Percentiles rank a stretch among this genome's conserved stretches.
Evolutionary conservation across 768 basidiomycete species (phyloP).

Genomic region (Russula foetens): DNA sequence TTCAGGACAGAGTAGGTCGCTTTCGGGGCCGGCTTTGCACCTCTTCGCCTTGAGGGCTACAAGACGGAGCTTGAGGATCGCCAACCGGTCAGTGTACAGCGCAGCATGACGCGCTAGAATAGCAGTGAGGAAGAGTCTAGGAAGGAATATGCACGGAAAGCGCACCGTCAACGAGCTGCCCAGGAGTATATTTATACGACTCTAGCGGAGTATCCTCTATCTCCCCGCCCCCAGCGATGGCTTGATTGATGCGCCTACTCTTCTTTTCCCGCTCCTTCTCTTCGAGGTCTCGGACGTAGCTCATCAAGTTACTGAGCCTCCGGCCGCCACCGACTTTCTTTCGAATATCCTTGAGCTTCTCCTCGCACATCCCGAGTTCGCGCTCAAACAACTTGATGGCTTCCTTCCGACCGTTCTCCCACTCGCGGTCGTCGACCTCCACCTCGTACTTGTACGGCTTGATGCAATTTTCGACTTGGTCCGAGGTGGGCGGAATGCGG

Average conservation of each 20-base stretch:
- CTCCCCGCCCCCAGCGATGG: slow-evolving; percentile 28
- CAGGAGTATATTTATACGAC: slow-evolving; percentile 86
- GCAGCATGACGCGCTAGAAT: slow-evolving; percentile 81
- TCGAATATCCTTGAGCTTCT: slow-evolving; percentile 77
- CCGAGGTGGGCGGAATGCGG: slow-evolving; percentile 87
- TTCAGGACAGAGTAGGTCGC: slow-evolving; percentile 88
- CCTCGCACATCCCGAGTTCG: slow-evolving; percentile 79
- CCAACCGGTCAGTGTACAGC: slow-evolving; percentile 74
- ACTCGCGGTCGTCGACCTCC: slow-evolving; percentile 88
- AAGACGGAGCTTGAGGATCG: slow-evolving; percentile 78
- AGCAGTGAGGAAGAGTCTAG: background rate
- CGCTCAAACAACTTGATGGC: slow-evolving; percentile 76
- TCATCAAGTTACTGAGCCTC: slow-evolving; percentile 65
- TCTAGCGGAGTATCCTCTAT: slow-evolving; percentile 33
- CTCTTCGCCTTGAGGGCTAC: slow-evolving; percentile 82
- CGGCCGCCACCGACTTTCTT: slow-evolving; percentile 84
- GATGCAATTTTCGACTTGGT: slow-evolving; percentile 99
- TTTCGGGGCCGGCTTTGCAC: slow-evolving; percentile 82
- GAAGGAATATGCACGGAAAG: background rate
- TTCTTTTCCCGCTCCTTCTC: slow-evolving; percentile 63
- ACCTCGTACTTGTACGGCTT: slow-evolving; percentile 99
- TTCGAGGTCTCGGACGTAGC: slow-evolving; percentile 77
- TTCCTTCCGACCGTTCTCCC: slow-evolving; percentile 74
- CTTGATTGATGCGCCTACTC: slow-evolving; percentile 37
- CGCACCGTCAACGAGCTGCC: slow-evolving; percentile 87